Evolutionary conservation across 139 green algal species (phyloP).

Genomic region (Chlorella sp.): DNA sequence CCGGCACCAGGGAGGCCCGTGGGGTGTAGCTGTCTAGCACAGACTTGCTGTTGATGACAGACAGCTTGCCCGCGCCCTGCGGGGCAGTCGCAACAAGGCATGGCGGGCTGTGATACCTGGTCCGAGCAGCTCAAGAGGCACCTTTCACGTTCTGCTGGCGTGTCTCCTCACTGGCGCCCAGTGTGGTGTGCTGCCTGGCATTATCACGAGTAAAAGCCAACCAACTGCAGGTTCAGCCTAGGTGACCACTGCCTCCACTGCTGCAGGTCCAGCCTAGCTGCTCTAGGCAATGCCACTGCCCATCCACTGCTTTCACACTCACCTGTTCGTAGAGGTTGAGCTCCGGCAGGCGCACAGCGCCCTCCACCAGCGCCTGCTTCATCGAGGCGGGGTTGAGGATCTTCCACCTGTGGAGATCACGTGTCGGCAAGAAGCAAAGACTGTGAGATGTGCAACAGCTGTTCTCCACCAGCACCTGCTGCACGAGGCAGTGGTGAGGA

Average conservation of each 20-base stretch:
- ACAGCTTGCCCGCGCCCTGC: slow-evolving; percentile 71
- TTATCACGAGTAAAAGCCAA: too few relatives aligned
- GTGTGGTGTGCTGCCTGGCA: too few relatives aligned
- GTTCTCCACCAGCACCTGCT: too few relatives aligned
- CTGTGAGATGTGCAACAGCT: too few relatives aligned
- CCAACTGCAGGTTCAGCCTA: too few relatives aligned
- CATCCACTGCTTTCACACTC: not conserved
- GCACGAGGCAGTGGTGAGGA: too few relatives aligned
- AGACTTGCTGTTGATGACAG: slow-evolving; percentile 67
- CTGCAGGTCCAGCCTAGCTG: not conserved
- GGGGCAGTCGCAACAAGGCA: not conserved
- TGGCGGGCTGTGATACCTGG: not conserved
- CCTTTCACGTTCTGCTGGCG: too few relatives aligned
- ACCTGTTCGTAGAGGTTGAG: slow-evolving; percentile 89
- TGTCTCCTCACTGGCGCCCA: too few relatives aligned
- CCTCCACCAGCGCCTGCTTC: slow-evolving; percentile 98
- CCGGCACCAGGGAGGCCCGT: slow-evolving; percentile 84
- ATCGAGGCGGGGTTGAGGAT: slow-evolving; percentile 98
- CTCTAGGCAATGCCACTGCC: not conserved
- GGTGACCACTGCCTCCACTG: too few relatives aligned
- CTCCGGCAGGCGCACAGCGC: slow-evolving; percentile 71
- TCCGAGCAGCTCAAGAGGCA: not conserved
- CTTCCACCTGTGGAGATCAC: slow-evolving; percentile 42
- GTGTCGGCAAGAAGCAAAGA: too few relatives aligned
- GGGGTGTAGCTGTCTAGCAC: slow-evolving; percentile 83